Conservation (phyloP, 495 filamentous ascomycete genomes). For the Tuber melanosporum region DNA sequence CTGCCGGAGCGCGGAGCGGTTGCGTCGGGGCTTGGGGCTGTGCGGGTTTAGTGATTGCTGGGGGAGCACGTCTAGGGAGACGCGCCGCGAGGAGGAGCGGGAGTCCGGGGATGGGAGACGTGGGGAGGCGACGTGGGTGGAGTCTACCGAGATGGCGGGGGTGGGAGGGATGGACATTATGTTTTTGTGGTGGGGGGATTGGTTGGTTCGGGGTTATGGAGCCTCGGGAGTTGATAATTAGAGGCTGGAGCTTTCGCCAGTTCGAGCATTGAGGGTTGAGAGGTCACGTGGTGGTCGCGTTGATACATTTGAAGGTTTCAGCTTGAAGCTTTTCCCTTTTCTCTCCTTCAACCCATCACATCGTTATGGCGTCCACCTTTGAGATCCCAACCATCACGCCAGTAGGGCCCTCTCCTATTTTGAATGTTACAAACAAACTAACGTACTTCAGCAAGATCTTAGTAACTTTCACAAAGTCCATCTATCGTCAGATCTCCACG, state of each 20-base stretch:
- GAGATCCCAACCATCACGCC: conserved; percentile 33
- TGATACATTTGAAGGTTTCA: not conserved
- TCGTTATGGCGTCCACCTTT: conserved; percentile 20
- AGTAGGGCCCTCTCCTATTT: conserved; percentile 6
- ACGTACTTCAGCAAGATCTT: conserved; percentile 59
- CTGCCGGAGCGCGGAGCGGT: conserved; percentile 79
- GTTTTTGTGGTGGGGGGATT: conserved; percentile 44
- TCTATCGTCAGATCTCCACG: conserved; percentile 48
- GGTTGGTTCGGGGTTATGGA: not conserved
- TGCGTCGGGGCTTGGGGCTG: conserved; percentile 50
- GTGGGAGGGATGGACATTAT: conserved; percentile 69
- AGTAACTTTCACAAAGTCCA: conserved; percentile 61
- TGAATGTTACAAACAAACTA: conserved; percentile 16
- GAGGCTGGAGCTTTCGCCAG: not conserved
- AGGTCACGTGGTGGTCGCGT: not conserved
- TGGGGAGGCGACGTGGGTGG: conserved; percentile 50
- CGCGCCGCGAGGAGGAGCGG: conserved; percentile 45
- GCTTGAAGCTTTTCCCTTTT: not conserved
- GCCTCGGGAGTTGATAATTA: not conserved
- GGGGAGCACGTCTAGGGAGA: conserved; percentile 47
- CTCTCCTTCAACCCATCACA: conserved; percentile 3
- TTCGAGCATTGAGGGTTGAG: not conserved
- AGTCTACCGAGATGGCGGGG: conserved; percentile 55
- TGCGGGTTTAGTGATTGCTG: conserved; percentile 41
- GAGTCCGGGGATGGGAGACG: conserved; percentile 47